A percentile compares a stretch with the other conserved stretches of the same genome.
Evolutionary conservation across 331 rosid genomes (phyloP).

Genomic region (Acacia concinna): DNA sequence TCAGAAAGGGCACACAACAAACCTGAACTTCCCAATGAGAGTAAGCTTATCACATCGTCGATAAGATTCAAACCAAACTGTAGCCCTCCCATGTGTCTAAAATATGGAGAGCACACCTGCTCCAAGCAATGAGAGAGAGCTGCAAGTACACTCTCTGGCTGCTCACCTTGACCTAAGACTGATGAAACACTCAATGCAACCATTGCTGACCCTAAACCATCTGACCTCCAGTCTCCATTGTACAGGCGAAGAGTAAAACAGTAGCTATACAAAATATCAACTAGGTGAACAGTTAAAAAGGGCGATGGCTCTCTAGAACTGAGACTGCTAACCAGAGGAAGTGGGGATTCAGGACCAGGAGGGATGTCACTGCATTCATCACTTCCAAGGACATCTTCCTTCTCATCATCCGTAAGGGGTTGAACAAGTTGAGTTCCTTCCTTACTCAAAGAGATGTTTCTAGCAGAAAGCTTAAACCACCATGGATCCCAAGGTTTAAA

Average conservation of each 20-base stretch:
- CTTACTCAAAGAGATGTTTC: slow-evolving; percentile 60
- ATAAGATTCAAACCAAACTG: slow-evolving; percentile 64
- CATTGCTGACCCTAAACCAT: slow-evolving; percentile 66
- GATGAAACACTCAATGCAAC: slow-evolving; percentile 69
- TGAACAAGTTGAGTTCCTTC: slow-evolving; percentile 86
- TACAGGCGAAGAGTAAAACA: slow-evolving; percentile 85
- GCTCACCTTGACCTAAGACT: slow-evolving; percentile 73
- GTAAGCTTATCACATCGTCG: slow-evolving; percentile 56
- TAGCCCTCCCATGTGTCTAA: slow-evolving; percentile 68
- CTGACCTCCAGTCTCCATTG: slow-evolving; percentile 90
- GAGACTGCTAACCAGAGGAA: slow-evolving; percentile 71
- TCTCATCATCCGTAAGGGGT: slow-evolving; percentile 44
- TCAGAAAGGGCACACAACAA: slow-evolving; percentile 67
- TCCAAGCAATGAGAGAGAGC: slow-evolving; percentile 74
- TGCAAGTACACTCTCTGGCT: slow-evolving; percentile 68
- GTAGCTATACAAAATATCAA: slow-evolving; percentile 74
- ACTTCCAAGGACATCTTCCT: slow-evolving; percentile 37
- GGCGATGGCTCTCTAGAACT: slow-evolving; percentile 81
- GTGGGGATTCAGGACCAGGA: slow-evolving; percentile 62
- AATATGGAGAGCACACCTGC: slow-evolving; percentile 74
- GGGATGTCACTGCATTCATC: slow-evolving; percentile 56
- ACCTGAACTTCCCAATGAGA: slow-evolving; percentile 57
- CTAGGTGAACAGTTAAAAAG: slow-evolving; percentile 67
- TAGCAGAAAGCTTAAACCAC: slow-evolving; percentile 85
- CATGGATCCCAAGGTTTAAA: slow-evolving; percentile 95